A percentile compares a stretch with the other conserved stretches of the same genome.
phyloP scores from a whole-genome alignment of 139 green algal species.

The Pleodorina starrii region DNA sequence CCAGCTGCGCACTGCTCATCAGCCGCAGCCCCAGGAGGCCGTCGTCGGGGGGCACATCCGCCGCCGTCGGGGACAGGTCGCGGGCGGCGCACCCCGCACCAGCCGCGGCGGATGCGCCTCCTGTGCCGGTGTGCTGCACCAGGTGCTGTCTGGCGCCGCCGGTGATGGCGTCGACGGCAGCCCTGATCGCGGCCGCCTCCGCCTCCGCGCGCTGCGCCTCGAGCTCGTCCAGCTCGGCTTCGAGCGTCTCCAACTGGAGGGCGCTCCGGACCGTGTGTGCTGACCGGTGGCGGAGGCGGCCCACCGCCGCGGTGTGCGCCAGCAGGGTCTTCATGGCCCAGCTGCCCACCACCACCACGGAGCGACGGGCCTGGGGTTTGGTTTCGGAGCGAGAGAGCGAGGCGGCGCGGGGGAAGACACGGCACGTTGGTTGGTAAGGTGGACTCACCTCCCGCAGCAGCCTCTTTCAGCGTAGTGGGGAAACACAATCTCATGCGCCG shows the following conservation, averaged over 20 bases:
- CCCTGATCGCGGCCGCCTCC: background rate
- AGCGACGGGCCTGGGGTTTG: background rate
- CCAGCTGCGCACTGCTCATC: conserved; percentile 6
- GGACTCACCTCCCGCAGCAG: too few species aligned
- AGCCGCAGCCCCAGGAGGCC: conserved; percentile 9
- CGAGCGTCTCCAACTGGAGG: background rate
- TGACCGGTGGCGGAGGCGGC: background rate
- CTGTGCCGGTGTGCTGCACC: background rate
- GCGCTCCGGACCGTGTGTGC: background rate
- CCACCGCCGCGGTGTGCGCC: background rate
- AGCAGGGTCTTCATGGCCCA: background rate
- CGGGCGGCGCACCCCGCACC: too few species aligned
- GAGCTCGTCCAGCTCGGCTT: background rate
- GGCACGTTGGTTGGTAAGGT: background rate
- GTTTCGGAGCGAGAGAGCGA: background rate
- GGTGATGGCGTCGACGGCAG: background rate
- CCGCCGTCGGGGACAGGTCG: background rate
- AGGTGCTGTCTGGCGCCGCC: background rate
- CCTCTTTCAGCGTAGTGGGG: too few species aligned
- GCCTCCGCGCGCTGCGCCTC: background rate
- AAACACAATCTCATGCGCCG: background rate
- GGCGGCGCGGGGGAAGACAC: background rate
- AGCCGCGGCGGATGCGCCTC: background rate
- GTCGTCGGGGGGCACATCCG: background rate
- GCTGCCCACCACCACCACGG: background rate